phyloP scores from a whole-genome alignment of 2,329 filamentous ascomycete species.

The Delphinella strobiligena region DNA sequence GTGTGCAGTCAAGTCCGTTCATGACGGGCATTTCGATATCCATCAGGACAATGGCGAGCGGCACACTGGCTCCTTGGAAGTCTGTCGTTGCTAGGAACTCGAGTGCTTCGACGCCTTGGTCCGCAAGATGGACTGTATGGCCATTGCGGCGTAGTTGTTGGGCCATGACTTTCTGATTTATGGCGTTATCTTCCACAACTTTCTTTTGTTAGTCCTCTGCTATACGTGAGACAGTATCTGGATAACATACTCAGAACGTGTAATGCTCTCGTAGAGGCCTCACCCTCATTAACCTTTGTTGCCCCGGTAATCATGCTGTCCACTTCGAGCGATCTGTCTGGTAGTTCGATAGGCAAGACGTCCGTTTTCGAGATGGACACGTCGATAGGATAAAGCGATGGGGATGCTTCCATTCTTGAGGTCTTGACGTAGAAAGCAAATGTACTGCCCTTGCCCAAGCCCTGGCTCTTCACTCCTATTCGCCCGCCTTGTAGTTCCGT shows the following conservation, averaged over 20 bases:
- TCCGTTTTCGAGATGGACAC: not conserved
- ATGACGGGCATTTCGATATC: conserved; percentile 16
- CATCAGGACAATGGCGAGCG: conserved; percentile 2
- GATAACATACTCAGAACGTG: not conserved
- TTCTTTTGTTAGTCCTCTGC: not conserved
- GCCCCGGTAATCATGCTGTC: not conserved
- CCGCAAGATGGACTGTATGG: conserved; percentile 14
- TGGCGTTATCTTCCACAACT: conserved; percentile 10
- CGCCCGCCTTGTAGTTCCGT: conserved; percentile 57
- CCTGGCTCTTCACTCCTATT: conserved; percentile 49
- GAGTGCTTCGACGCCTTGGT: conserved; percentile 17
- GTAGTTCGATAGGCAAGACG: not conserved
- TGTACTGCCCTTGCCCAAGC: conserved; percentile 44
- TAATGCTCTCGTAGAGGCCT: not conserved
- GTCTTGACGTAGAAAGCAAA: conserved; percentile 56
- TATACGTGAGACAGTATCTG: not conserved
- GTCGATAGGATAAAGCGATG: not conserved
- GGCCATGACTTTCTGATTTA: conserved; percentile 18
- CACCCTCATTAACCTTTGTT: not conserved
- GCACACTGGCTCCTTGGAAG: conserved; percentile 9
- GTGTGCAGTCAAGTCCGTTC: conserved; percentile 15
- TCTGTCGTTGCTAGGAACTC: conserved; percentile 13
- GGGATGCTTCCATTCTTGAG: not conserved
- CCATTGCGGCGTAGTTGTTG: conserved; percentile 16
- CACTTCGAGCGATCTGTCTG: not conserved